These are phyloP conservation scores for Trichosanthes truncata DNA, from an alignment of 306 rosid species.

Conservation along the genomic window DNA sequence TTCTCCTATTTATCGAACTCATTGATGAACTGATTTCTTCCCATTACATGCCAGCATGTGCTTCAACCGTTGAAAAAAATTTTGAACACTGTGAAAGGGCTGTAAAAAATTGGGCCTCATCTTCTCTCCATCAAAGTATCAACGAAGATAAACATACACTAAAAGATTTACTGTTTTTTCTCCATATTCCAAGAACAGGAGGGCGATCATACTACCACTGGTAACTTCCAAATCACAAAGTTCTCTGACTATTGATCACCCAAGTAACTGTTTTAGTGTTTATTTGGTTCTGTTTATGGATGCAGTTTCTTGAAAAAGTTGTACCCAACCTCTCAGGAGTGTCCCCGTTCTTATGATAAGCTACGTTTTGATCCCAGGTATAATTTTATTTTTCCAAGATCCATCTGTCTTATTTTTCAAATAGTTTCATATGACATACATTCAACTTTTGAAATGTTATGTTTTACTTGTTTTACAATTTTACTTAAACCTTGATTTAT, in stretches of 20 bases:
- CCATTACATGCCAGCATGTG: slow-evolving; percentile 27
- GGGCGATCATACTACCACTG: slow-evolving; percentile 90
- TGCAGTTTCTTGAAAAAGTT: slow-evolving; percentile 79
- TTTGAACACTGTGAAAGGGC: slow-evolving; percentile 54
- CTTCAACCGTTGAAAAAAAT: slow-evolving; percentile 26
- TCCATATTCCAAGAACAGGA: slow-evolving; percentile 93
- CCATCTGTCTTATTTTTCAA: background rate
- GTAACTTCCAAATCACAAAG: slow-evolving; percentile 21
- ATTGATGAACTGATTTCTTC: slow-evolving; percentile 3
- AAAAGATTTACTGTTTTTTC: slow-evolving; percentile 75
- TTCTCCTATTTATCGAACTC: background rate
- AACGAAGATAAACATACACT: slow-evolving; percentile 57
- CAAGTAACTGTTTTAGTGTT: background rate
- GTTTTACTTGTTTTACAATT: background rate
- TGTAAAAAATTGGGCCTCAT: slow-evolving; percentile 61
- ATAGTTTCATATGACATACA: background rate
- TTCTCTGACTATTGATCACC: background rate
- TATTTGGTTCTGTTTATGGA: slow-evolving; percentile 13
- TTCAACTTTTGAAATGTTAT: background rate
- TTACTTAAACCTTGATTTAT: background rate
- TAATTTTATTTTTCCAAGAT: slow-evolving; percentile 2
- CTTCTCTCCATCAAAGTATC: slow-evolving; percentile 49
- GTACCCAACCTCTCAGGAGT: slow-evolving; percentile 67
- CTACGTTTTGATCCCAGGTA: slow-evolving; percentile 97
- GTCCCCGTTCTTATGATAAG: slow-evolving; percentile 94